Evolutionary conservation across 306 rosid genomes (phyloP), one percentile per base, ranked within the genome.

Genomic region (Rosa rugosa): DNA sequence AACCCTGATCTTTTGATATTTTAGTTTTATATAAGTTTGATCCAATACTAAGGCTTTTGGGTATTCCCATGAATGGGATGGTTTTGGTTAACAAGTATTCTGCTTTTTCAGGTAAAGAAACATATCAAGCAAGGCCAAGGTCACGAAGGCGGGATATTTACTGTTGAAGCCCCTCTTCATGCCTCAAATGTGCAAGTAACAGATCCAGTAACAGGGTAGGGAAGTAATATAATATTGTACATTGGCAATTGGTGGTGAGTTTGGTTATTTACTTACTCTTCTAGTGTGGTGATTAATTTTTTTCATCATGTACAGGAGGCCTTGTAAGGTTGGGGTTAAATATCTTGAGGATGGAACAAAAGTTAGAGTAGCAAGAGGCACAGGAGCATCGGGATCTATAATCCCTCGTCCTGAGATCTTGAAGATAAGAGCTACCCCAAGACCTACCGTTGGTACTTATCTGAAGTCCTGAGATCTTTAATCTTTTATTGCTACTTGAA

Each of bases 61-160:
- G 2, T 13, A 74, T 59, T 17, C 71, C 13, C 18, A 63, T 31
- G 2, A 25, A 23, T 56, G 7, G 4, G 38, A 4, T 40, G 40
- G 38, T 60, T 4, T 17, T 20, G 41, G 9, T 23, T 5, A 72
- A 49, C 65, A 51, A 17, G 50, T 64, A 70, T 36, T 46, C 16
- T 20, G 67, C 34, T 25, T 49, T 62, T 81, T 40, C 71, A 94
- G 99, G 93, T 92, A 38, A 92, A 94, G 87, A 94, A 94, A 82
- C 99, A 94, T 78, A 92, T 94, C 47, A 92, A 92, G 82, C 97
- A 92, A 88, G 99, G 99, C 64, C 97, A 91, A 80, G 99, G 99
- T 23, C 97, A 92, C 60, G 99, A 94, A 84, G 99, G 99, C 56
- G 97, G 99, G 25, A 94, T 94, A 69, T 94, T 94, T 85, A 72